A percentile compares a stretch with the other conserved stretches of the same genome.
Conservation (phyloP, 2,329 filamentous ascomycete species). For the Fusarium sp. region DNA sequence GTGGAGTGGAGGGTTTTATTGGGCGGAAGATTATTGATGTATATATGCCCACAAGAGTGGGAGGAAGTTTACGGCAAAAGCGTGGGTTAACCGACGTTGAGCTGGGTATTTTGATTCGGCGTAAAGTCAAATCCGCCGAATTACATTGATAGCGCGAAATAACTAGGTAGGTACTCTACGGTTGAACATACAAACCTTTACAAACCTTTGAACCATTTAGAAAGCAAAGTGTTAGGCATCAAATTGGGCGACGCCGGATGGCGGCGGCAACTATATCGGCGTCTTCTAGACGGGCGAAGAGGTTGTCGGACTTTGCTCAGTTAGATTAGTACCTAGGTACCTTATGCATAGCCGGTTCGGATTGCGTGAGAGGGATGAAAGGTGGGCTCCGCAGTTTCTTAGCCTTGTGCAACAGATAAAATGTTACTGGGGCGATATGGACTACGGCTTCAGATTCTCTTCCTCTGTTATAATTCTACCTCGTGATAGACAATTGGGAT, state of each 20-base stretch:
- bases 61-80: background rate
- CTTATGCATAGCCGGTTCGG: slow-evolving; percentile 1
- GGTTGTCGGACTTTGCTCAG: background rate
- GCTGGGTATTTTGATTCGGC: background rate
- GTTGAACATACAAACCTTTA: background rate
- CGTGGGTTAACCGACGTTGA: background rate
- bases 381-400: slow-evolving; percentile 28
- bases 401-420: slow-evolving; percentile 21
- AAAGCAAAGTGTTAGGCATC: background rate
- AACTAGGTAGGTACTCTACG: background rate
- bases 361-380: background rate
- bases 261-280: background rate
- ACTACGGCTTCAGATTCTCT: background rate
- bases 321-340: background rate
- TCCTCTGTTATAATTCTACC: background rate
- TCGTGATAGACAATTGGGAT: background rate
- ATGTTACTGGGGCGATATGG: slow-evolving; percentile 22
- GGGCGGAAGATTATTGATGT: background rate
- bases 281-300: background rate
- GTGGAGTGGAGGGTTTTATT: background rate
- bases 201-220: background rate
- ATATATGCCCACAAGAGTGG: background rate
- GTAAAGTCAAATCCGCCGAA: background rate
- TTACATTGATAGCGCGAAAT: background rate
- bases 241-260: background rate